phyloP scores from a whole-genome alignment of 139 green algal genomes.

The Picochlorum sp. region DNA sequence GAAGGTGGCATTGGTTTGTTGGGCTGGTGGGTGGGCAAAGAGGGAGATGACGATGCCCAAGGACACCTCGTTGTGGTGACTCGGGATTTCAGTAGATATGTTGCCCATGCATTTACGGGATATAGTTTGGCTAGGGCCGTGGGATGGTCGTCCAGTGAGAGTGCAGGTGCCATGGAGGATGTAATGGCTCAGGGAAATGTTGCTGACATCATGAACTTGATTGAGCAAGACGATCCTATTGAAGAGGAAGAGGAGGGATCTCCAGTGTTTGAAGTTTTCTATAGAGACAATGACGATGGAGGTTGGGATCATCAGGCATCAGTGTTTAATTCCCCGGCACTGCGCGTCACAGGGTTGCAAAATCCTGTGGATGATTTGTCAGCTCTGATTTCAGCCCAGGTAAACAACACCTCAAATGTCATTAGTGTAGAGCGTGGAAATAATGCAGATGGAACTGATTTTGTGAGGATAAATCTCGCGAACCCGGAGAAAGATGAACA shows the following conservation, averaged over 20 bases:
- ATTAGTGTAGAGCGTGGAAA: conserved; percentile 15
- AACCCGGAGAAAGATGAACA: not conserved
- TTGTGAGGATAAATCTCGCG: conserved; percentile 12
- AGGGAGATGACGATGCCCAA: conserved; percentile 40
- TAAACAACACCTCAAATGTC: conserved; percentile 8
- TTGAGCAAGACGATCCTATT: not conserved
- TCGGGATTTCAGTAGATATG: conserved; percentile 37
- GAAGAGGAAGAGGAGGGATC: conserved; percentile 23
- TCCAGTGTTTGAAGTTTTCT: conserved; percentile 59
- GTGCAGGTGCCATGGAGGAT: not conserved
- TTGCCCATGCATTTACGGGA: conserved; percentile 44
- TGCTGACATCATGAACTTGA: not conserved
- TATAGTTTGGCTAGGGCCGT: conserved; percentile 40
- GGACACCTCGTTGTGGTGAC: conserved; percentile 67
- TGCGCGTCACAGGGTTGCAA: not conserved
- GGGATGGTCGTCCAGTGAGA: conserved; percentile 3
- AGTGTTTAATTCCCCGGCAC: conserved; percentile 24
- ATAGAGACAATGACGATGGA: conserved; percentile 24
- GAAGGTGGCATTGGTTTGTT: conserved; percentile 34
- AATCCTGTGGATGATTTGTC: conserved; percentile 5
- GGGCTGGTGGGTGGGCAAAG: conserved; percentile 69
- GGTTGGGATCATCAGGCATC: conserved; percentile 33
- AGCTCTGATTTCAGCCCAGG: not conserved
- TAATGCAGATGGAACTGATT: conserved; percentile 5
- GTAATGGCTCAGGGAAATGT: not conserved